These are phyloP conservation scores for Fusarium verrucosum DNA, from an alignment of 2,329 filamentous ascomycete species.

Conservation along the genomic window DNA sequence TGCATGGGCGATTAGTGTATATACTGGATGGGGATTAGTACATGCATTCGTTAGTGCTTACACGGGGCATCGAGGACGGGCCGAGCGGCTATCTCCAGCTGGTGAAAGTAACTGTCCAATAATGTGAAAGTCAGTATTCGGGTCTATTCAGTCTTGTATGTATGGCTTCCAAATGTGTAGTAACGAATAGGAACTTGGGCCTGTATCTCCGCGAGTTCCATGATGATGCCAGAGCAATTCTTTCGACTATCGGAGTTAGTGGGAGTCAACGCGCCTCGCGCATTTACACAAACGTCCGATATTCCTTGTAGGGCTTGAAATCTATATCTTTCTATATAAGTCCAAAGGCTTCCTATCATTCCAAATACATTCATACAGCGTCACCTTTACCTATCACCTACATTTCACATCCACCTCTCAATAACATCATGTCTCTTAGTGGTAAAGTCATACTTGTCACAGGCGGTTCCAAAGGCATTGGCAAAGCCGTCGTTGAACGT, in stretches of 20 bases:
- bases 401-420: fast-evolving
- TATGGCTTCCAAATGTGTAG: too few relatives aligned
- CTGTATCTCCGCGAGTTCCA: neutral
- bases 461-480: constrained; percentile 6
- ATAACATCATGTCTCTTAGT: neutral
- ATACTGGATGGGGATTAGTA: neutral
- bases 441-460: constrained; percentile 2
- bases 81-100: neutral
- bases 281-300: too few relatives aligned
- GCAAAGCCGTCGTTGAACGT: constrained; percentile 6
- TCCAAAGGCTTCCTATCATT: fast-evolving
- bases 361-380: fast-evolving
- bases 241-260: neutral
- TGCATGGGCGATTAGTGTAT: neutral
- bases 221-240: neutral
- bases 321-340: neutral
- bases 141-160: too few relatives aligned
- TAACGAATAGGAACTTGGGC: too few relatives aligned
- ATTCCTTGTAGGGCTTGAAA: too few relatives aligned
- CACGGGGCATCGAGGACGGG: neutral
- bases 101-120: neutral
- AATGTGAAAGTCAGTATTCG: too few relatives aligned
- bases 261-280: neutral
- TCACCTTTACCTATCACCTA: fast-evolving
- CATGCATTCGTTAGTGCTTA: neutral